These are phyloP conservation scores for Cyberlindnera lachancei DNA, from an alignment of 805 yeast species.

Conservation along the genomic window DNA sequence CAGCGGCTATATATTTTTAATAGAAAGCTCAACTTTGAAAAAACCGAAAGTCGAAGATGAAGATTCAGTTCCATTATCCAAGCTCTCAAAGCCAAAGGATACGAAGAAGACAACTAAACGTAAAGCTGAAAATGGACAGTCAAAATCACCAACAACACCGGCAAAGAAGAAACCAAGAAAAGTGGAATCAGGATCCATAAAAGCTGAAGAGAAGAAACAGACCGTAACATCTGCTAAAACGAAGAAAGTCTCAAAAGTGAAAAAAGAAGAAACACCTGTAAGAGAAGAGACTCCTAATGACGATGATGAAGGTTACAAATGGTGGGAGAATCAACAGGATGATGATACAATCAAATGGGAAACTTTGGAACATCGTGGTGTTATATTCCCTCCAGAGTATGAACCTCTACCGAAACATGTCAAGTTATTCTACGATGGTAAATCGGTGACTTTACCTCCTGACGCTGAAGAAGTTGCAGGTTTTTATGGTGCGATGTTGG, in stretches of 20 bases:
- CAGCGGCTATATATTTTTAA: no score
- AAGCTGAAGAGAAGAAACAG: conserved; percentile 12
- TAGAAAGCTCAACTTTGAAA: background rate
- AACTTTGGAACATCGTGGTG: conserved; percentile 82
- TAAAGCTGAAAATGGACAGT: conserved; percentile 1
- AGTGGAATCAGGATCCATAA: conserved; percentile 15
- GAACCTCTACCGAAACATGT: conserved; percentile 77
- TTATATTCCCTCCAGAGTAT: conserved; percentile 87
- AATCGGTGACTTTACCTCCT: conserved; percentile 64
- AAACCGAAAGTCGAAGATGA: conserved; percentile 6
- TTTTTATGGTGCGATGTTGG: conserved; percentile 81
- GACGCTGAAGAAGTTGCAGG: conserved; percentile 97
- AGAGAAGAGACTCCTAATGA: conserved; percentile 24
- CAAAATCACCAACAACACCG: conserved; percentile 3
- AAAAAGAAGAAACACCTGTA: conserved; percentile 22
- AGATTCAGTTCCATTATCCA: no score
- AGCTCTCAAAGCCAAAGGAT: no score
- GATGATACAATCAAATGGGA: conserved; percentile 83
- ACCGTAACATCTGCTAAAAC: conserved; percentile 3
- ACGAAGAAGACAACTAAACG: conserved; percentile 6
- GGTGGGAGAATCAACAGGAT: conserved; percentile 76
- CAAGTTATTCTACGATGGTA: conserved; percentile 67
- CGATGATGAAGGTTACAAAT: conserved; percentile 57
- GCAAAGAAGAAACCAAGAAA: conserved; percentile 12
- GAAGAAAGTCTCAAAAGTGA: background rate